A percentile compares a stretch with the other conserved stretches of the same genome.
These are phyloP conservation scores for Jaenimonas drosophilae DNA, from an alignment of 208 protist species.

Conservation along the genomic window DNA sequence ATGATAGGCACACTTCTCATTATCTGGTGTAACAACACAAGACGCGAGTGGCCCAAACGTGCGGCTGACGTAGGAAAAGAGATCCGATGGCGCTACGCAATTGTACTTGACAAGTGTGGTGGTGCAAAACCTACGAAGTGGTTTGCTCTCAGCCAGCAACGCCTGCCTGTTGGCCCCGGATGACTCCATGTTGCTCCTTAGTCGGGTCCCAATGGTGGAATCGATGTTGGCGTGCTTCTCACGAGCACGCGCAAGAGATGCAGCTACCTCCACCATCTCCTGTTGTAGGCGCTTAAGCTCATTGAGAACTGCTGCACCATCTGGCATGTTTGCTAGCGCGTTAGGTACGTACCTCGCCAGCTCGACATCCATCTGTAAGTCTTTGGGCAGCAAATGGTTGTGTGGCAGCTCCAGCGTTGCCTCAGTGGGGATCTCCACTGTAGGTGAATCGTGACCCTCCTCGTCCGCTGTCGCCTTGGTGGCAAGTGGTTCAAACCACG, in stretches of 20 bases:
- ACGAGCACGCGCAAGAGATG: no score
- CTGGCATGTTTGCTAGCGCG: not conserved
- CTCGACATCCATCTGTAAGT: constrained; percentile 48
- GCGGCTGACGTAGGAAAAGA: constrained; percentile 15
- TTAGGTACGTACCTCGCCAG: constrained; percentile 31
- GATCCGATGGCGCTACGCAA: constrained; percentile 6
- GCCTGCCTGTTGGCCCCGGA: no score
- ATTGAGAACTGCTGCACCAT: not conserved
- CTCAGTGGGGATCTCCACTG: no score
- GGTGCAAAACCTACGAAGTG: no score
- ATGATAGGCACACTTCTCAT: not conserved
- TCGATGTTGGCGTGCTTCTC: no score
- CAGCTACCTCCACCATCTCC: not conserved
- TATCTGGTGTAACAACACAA: constrained; percentile 4
- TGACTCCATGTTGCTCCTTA: no score
- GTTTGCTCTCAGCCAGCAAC: no score
- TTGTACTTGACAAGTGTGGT: no score
- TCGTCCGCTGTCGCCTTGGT: not conserved
- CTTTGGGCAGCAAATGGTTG: constrained; percentile 50
- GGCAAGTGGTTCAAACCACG: not conserved
- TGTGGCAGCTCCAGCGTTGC: constrained; percentile 26
- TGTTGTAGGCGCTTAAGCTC: not conserved
- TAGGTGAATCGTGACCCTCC: no score
- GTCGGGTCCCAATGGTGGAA: no score
- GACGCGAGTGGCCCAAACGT: constrained; percentile 19